Evolutionary conservation across 2,329 filamentous ascomycete species (phyloP).

Genomic region (Mycosphaerelloides madeirae): DNA sequence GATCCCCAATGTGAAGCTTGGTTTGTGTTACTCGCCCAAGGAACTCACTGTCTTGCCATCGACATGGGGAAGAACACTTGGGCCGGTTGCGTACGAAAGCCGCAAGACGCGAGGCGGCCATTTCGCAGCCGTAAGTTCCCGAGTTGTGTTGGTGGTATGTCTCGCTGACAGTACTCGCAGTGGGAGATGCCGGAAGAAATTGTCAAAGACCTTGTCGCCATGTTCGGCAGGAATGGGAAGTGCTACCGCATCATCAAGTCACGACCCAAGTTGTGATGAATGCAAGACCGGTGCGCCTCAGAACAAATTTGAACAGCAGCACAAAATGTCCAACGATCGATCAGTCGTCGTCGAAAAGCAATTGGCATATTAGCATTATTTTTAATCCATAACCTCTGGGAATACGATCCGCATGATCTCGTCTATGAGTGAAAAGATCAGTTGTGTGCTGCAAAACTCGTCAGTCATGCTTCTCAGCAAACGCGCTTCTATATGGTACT

Average conservation of each 20-base stretch:
- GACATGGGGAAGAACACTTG: constrained; percentile 56
- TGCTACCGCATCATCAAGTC: constrained; percentile 15
- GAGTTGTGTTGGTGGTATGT: neutral
- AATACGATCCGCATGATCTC: constrained; percentile 46
- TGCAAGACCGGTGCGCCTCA: neutral
- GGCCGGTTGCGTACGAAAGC: constrained; percentile 53
- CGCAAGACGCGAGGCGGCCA: constrained; percentile 51
- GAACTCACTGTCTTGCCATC: constrained; percentile 54
- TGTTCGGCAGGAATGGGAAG: constrained; percentile 20
- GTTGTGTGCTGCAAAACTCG: constrained; percentile 40
- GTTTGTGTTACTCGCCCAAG: constrained; percentile 53
- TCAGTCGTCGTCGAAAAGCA: too few relatives aligned
- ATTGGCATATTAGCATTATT: constrained; percentile 3
- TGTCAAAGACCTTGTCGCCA: constrained; percentile 13
- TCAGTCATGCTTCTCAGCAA: constrained; percentile 19
- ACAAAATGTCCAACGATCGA: neutral
- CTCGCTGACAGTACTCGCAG: neutral
- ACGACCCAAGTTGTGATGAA: constrained; percentile 14
- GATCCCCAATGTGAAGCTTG: constrained; percentile 47
- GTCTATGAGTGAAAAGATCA: constrained; percentile 48
- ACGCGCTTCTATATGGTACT: constrained; percentile 36
- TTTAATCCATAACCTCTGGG: constrained; percentile 26
- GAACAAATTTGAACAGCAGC: too few relatives aligned
- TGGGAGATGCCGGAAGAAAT: constrained; percentile 36
- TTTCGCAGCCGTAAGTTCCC: constrained; percentile 50